Percentiles rank a stretch among this genome's conserved stretches.
These are phyloP conservation scores for Tephrocybe rancida DNA, from an alignment of 768 basidiomycete genomes.

Conservation along the genomic window DNA sequence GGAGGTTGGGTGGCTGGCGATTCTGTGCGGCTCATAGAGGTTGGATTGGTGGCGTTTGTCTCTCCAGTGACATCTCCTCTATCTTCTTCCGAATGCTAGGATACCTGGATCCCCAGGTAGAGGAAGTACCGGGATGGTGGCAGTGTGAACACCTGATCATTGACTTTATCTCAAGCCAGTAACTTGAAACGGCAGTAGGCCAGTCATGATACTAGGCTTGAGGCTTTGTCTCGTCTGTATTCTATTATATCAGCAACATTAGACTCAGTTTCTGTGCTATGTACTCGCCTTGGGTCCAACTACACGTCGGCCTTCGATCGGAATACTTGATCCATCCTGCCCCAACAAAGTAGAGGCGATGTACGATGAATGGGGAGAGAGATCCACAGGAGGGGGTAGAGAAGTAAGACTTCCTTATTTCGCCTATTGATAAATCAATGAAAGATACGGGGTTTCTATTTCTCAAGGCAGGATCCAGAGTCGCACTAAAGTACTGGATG, in stretches of 20 bases:
- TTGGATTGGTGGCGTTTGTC: too few relatives aligned
- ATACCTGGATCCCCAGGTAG: too few relatives aligned
- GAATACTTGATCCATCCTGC: neutral
- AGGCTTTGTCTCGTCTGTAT: too few relatives aligned
- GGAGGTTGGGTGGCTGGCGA: neutral
- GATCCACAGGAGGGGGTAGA: neutral
- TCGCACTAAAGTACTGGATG: neutral
- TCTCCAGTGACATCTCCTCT: too few relatives aligned
- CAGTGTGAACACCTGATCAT: too few relatives aligned
- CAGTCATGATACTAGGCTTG: too few relatives aligned
- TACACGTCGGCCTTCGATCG: neutral
- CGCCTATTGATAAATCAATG: neutral
- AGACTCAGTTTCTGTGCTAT: too few relatives aligned
- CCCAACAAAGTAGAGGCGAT: neutral
- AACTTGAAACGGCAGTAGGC: too few relatives aligned
- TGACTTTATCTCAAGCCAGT: too few relatives aligned
- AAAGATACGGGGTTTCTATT: neutral
- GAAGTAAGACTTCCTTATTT: neutral
- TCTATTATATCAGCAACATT: too few relatives aligned
- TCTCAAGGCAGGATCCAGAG: neutral
- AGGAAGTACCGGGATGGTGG: too few relatives aligned
- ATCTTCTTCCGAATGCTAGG: too few relatives aligned
- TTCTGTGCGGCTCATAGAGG: neutral
- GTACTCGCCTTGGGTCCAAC: neutral
- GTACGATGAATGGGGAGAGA: neutral